Evolutionary conservation across 768 basidiomycete species (phyloP).

Genomic region (Mycena alexandri): DNA sequence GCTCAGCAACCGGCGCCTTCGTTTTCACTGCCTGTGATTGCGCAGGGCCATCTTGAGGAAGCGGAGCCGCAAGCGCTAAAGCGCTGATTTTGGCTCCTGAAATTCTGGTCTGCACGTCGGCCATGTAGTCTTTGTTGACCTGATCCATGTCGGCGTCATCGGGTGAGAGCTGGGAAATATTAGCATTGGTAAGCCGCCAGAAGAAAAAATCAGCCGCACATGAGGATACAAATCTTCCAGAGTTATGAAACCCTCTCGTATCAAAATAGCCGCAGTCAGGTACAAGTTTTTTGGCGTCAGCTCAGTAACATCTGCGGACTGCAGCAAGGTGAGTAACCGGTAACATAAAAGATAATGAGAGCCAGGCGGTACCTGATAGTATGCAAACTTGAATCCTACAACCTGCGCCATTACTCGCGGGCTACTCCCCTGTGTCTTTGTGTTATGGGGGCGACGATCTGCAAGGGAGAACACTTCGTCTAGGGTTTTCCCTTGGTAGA

Average conservation of each 20-base stretch:
- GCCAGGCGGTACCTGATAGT: constrained; percentile 80
- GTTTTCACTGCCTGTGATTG: constrained; percentile 61
- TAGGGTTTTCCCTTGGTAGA: constrained; percentile 70
- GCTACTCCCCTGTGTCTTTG: constrained; percentile 45
- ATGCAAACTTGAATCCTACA: constrained; percentile 96
- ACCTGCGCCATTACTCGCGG: constrained; percentile 87
- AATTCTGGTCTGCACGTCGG: constrained; percentile 73
- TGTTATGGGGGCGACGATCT: constrained; percentile 52
- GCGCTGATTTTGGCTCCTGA: constrained; percentile 78
- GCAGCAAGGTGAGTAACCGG: constrained; percentile 33
- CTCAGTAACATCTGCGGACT: constrained; percentile 74
- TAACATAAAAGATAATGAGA: constrained; percentile 19
- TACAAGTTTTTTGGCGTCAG: constrained; percentile 78
- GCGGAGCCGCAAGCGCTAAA: constrained; percentile 87
- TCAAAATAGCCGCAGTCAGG: constrained; percentile 86
- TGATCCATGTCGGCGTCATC: constrained; percentile 81
- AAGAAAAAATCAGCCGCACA: constrained; percentile 58
- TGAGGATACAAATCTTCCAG: constrained; percentile 94
- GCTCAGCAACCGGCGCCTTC: constrained; percentile 53
- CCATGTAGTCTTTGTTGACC: constrained; percentile 74
- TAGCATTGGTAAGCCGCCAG: constrained; percentile 2
- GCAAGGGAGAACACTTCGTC: constrained; percentile 75
- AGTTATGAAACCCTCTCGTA: constrained; percentile 90
- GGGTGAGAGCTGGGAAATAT: constrained; percentile 71
- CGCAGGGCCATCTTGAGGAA: constrained; percentile 71